Percentiles rank a stretch among this genome's conserved stretches.
These are phyloP conservation scores for Rossbeevera mucosa DNA, from an alignment of 768 basidiomycete species.

Conservation along the genomic window DNA sequence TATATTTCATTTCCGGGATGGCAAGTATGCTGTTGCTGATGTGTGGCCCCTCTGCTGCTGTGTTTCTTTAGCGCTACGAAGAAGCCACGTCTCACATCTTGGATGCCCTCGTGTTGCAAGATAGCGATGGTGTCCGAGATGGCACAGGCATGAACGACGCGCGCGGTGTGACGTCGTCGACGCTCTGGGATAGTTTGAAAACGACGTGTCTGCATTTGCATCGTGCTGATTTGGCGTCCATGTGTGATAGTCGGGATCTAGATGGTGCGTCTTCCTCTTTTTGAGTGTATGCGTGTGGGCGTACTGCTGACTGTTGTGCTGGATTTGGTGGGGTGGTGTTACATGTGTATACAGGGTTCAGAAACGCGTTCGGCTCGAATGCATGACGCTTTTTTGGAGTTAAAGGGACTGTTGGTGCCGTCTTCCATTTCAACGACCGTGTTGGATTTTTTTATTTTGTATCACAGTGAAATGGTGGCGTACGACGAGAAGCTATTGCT, in stretches of 20 bases:
- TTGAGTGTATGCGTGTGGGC: not conserved
- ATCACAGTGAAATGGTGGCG: not conserved
- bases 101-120: slow-evolving; percentile 86
- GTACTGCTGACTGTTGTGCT: not conserved
- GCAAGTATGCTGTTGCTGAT: not conserved
- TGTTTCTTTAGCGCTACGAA: slow-evolving; percentile 58
- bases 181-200: slow-evolving; percentile 86
- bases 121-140: slow-evolving; percentile 70
- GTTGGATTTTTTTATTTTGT: not conserved
- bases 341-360: slow-evolving; percentile 12
- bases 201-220: slow-evolving; percentile 80
- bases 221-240: slow-evolving; percentile 65
- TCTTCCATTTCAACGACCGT: not conserved
- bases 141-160: slow-evolving; percentile 39
- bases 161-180: slow-evolving; percentile 69
- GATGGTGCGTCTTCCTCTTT: slow-evolving; percentile 42
- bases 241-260: slow-evolving; percentile 71
- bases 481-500: not conserved
- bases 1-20: not conserved
- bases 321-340: not conserved
- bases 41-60: not conserved
- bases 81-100: slow-evolving; percentile 85
- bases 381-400: not conserved
- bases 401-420: not conserved
- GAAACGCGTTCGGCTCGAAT: slow-evolving; percentile 5